These are phyloP conservation scores for Casuarina glauca DNA, from an alignment of 306 rosid species.

Conservation along the genomic window DNA sequence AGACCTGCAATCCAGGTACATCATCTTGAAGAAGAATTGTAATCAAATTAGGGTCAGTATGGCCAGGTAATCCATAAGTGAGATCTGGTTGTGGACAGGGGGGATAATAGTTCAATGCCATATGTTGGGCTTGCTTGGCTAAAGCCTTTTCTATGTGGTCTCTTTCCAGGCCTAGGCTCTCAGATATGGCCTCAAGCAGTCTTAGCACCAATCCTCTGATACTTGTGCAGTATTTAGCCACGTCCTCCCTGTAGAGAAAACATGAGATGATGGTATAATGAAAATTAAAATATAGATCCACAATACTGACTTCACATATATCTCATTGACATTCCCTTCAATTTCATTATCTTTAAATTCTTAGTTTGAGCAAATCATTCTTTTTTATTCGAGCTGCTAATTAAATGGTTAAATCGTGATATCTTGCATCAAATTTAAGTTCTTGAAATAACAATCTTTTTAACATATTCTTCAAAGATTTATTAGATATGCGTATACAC, in stretches of 20 bases:
- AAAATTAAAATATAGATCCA: no score
- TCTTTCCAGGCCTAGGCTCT: conserved; percentile 43
- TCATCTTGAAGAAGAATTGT: conserved; percentile 55
- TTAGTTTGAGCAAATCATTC: no score
- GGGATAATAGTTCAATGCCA: conserved; percentile 61
- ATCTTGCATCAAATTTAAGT: no score
- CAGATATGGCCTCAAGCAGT: conserved; percentile 48
- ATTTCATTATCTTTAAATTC: no score
- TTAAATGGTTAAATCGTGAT: no score
- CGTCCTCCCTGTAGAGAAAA: conserved; percentile 22
- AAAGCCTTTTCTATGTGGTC: conserved; percentile 30
- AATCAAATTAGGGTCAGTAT: conserved; percentile 50
- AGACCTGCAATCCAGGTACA: conserved; percentile 56
- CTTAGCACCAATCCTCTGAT: conserved; percentile 39
- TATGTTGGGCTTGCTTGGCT: conserved; percentile 51
- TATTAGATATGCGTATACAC: neutral
- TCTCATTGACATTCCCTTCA: no score
- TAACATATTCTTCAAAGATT: no score
- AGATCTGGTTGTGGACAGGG: conserved; percentile 59
- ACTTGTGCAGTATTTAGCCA: conserved; percentile 37
- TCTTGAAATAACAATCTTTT: no score
- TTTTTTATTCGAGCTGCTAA: no score
- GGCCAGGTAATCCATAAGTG: conserved; percentile 53
- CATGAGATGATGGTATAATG: no score
- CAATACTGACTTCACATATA: no score